Evolutionary conservation across 169 alveolate species (phyloP), one percentile per base, ranked within the genome.

Genomic region (Eimeria sp.): DNA sequence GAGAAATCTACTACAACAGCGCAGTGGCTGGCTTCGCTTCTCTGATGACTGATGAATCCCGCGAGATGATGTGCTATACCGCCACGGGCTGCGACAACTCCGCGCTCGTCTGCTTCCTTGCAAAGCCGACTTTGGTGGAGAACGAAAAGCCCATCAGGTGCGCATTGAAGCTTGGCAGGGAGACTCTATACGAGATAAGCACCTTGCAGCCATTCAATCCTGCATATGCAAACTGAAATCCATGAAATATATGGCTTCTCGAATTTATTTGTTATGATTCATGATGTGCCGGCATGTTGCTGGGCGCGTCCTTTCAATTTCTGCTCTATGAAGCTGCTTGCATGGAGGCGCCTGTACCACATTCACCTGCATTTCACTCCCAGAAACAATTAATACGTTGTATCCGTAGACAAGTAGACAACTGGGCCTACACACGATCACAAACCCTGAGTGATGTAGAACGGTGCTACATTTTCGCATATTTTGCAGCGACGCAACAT

Each of bases 21-120:
- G 82, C 30, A 63, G 93, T 87, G 25, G 83, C 93, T 4, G 93
- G 93, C 6, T 87, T 27, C 67, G 93, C 43, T 22, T 87, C 93
- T 5, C 16, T 87, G 16, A 87, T 87, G 93, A 49, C 63, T n/a
- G 93, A 87, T 9, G 49, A 7, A 18, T n/a, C 63, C 11, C 93
- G 67, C 58, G 65, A 87, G 45, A 87, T 87, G 93, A 11, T 10
- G 22, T 87, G 93, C 93, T 61, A 61, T 63, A 30, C 61, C 45
- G 93, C 93, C 6, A 87, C 93, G 30, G 93, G 93, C 25, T 87
- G 93, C 93, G 18, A 10, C 7, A 63, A 87, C 5, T 11, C 83
- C 5, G 93, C 82, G 20, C 49, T 87, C 27, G 20, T 87, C 54
- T 87, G 93, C 82, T 40, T 87, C 63, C 40, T 87, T 58, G n/a